phyloP scores from a whole-genome alignment of 768 basidiomycete genomes.

The Dentipellis fragilis region DNA sequence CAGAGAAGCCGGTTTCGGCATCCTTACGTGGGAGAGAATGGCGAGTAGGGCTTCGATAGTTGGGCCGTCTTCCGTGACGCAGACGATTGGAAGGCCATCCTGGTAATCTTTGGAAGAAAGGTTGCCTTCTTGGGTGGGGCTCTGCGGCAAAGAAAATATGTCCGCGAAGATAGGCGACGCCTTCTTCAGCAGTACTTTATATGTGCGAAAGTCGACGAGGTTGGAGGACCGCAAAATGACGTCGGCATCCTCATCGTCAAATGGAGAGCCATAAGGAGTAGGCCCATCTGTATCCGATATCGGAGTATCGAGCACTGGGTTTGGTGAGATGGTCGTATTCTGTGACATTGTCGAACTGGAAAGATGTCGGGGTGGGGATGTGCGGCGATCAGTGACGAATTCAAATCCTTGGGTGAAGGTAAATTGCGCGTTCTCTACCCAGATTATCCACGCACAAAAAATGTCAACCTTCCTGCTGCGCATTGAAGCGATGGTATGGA shows the following conservation, averaged over 20 bases:
- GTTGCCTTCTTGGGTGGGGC: neutral
- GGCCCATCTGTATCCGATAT: neutral
- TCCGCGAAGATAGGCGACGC: constrained; percentile 25
- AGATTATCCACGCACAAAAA: too few species aligned
- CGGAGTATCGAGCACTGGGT: too few species aligned
- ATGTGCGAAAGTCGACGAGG: constrained; percentile 14
- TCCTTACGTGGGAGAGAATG: neutral
- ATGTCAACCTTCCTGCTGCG: too few species aligned
- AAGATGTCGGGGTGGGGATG: too few species aligned
- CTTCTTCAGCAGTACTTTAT: constrained; percentile 23
- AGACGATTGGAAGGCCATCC: constrained; percentile 1
- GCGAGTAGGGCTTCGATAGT: neutral
- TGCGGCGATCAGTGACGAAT: too few species aligned
- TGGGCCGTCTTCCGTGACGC: constrained; percentile 8
- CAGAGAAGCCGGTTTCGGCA: neutral
- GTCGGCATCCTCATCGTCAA: constrained; percentile 6
- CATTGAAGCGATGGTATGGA: too few species aligned
- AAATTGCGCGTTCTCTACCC: too few species aligned
- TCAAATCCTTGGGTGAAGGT: too few species aligned
- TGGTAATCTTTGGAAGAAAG: neutral
- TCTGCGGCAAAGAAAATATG: constrained; percentile 23
- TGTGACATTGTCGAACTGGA: too few species aligned
- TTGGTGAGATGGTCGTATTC: too few species aligned
- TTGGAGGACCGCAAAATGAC: constrained; percentile 5
- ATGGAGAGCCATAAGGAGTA: neutral